A percentile compares a stretch with the other conserved stretches of the same genome.
Conservation (phyloP, 352 stramenopile genomes). For the Globisporangium solare region DNA sequence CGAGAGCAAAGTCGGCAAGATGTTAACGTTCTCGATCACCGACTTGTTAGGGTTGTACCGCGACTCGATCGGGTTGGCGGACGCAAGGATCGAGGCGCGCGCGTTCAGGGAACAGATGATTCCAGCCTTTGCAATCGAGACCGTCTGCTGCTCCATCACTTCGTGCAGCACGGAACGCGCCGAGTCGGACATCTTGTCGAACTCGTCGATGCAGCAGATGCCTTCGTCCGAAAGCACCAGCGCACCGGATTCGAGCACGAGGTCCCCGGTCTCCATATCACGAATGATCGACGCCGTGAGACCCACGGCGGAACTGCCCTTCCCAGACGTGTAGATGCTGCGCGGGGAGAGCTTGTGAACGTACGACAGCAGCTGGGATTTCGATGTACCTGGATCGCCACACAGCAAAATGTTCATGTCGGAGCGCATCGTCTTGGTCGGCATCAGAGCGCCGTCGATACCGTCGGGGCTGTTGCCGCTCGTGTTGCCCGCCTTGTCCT, state of each 20-base stretch:
- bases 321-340: constrained; percentile 99
- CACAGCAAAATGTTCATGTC: constrained; percentile 99
- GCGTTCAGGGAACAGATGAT: constrained; percentile 99
- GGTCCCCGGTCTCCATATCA: constrained; percentile 97
- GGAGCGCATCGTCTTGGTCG: constrained; percentile 81
- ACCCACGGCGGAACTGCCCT: constrained; percentile 96
- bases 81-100: constrained; percentile 97
- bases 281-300: constrained; percentile 96
- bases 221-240: constrained; percentile 97
- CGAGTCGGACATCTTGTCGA: constrained; percentile 99
- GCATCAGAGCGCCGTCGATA: constrained; percentile 34
- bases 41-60: constrained; percentile 98
- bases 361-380: constrained; percentile 98
- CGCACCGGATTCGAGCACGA: constrained; percentile 96
- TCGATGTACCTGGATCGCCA: constrained; percentile 96
- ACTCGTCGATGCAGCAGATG: constrained; percentile 99
- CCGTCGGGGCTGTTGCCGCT: constrained; percentile 19
- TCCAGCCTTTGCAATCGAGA: constrained; percentile 97
- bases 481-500: constrained; percentile 44
- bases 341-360: constrained; percentile 95
- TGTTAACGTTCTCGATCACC: constrained; percentile 98
- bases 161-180: constrained; percentile 98
- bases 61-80: constrained; percentile 97
- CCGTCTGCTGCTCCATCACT: constrained; percentile 99
- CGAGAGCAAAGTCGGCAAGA: constrained; percentile 96